These are phyloP conservation scores for Saccharomyces uvarum DNA, from an alignment of 1,139 yeast genomes.

Conservation along the genomic window DNA sequence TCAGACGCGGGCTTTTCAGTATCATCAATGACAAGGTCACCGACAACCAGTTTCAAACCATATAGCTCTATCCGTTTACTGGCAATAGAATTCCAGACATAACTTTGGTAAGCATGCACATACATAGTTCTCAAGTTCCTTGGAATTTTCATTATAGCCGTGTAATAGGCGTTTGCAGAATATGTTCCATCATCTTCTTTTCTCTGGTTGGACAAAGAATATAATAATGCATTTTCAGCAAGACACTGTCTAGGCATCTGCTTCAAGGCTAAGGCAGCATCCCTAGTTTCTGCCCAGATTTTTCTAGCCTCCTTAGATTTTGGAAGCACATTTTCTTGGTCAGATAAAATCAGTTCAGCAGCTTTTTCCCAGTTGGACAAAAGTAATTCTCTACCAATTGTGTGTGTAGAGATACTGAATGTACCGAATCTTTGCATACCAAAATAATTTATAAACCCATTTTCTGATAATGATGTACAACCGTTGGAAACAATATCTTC, in stretches of 20 bases:
- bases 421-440: slow-evolving; percentile 99
- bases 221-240: slow-evolving; percentile 73
- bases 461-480: slow-evolving; percentile 48
- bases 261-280: slow-evolving; percentile 57
- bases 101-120: slow-evolving; percentile 95
- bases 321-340: slow-evolving; percentile 77
- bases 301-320: slow-evolving; percentile 75
- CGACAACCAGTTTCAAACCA: slow-evolving; percentile 66
- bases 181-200: slow-evolving; percentile 43
- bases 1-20: slow-evolving; percentile 17
- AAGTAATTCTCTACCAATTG: slow-evolving; percentile 65
- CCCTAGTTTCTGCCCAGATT: slow-evolving; percentile 68
- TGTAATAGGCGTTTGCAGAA: slow-evolving; percentile 49
- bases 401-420: slow-evolving; percentile 84
- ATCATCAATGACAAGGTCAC: slow-evolving; percentile 65
- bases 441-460: slow-evolving; percentile 85
- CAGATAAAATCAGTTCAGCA: slow-evolving; percentile 67
- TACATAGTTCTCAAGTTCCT: slow-evolving; percentile 89
- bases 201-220: slow-evolving; percentile 43
- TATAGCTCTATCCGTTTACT: slow-evolving; percentile 65
- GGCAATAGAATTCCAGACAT: slow-evolving; percentile 84
- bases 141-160: slow-evolving; percentile 86
- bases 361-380: slow-evolving; percentile 74
- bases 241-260: slow-evolving; percentile 81
- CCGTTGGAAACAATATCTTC: slow-evolving; percentile 44